Base-by-base conservation (phyloP, 805 yeast genomes). In the Yarrowia sp. region DNA sequence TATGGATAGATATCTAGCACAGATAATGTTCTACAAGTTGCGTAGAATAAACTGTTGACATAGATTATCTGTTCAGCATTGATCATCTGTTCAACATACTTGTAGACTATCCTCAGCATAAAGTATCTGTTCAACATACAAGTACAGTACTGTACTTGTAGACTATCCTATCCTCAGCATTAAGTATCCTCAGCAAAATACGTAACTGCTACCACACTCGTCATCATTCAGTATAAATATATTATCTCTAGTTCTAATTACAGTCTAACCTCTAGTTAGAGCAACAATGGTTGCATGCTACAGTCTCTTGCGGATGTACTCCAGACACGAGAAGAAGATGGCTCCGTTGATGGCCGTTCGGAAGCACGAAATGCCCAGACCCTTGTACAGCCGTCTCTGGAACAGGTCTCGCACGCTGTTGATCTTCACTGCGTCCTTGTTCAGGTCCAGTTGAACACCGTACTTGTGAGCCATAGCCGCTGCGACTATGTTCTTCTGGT, bases 311-410 rank as follows among this genome's bases (percentile, higher is more conserved):
- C 58, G 29, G 4, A 55, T 55, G 38, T 55, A 55, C 47, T 55
- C 61, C 47, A 55, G 90, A 14, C 81, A 74, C 33, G 90, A 80
- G 72, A 90, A 90, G 70, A 90, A 88, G 7, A 85, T 84, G 81
- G 87, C 81, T 64, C 90, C 90, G 13, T 85, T 87, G 61, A 87
- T 68, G 58, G 90, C 82, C 0, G 94, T 85, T 64, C 96, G 78
- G 9, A 85, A 76, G 25, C 87, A 75, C 12, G 92, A 86, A 25
- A 90, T 88, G 1, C 90, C 89, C 44, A 90, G 75, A 0, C 96
- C 96, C 58, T 90, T 77, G 73, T 88, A 90, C 80, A 87, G 78
- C 27, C 81, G 75, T 56, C 81, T 75, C 73, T 76, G 36, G 78
- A 84, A 49, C 78, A 73, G 63, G 49, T 65, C 66, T 58, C 60